A percentile compares a stretch with the other conserved stretches of the same genome.
Conservation (phyloP, 202 grass and related monocot genomes). For the Digitaria exilis region DNA sequence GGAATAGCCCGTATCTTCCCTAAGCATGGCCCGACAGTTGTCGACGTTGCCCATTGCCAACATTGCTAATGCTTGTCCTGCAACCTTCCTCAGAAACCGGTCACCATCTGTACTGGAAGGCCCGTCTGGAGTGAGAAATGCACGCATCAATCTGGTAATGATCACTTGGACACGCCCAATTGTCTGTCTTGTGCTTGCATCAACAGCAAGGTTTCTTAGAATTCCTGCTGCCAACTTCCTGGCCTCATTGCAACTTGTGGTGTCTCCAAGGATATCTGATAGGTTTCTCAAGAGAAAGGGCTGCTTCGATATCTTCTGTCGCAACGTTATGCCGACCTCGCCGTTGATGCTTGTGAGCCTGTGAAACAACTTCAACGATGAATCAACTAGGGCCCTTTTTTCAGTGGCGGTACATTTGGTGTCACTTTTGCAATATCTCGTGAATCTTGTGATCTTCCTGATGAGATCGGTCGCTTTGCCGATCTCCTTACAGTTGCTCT, state of each 20-base stretch:
- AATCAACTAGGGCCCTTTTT: background rate
- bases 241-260: background rate
- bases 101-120: too few relatives aligned
- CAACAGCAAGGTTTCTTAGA: constrained; percentile 5
- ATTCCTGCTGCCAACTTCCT: background rate
- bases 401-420: background rate
- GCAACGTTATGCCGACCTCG: background rate
- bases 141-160: background rate
- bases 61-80: background rate
- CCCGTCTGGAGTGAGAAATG: background rate
- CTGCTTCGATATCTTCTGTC: background rate
- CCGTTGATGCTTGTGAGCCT: background rate
- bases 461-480: constrained; percentile 3
- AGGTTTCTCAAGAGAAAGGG: background rate
- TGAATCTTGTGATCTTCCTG: constrained; percentile 1
- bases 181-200: background rate
- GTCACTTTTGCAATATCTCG: background rate
- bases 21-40: background rate
- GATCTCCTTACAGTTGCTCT: constrained; percentile 11
- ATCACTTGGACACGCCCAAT: background rate
- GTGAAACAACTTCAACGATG: constrained; percentile 15
- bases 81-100: background rate
- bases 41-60: background rate
- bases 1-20: background rate
- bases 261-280: background rate